Conservation (phyloP, 2,329 filamentous ascomycete species). For the Monascus ruber region DNA sequence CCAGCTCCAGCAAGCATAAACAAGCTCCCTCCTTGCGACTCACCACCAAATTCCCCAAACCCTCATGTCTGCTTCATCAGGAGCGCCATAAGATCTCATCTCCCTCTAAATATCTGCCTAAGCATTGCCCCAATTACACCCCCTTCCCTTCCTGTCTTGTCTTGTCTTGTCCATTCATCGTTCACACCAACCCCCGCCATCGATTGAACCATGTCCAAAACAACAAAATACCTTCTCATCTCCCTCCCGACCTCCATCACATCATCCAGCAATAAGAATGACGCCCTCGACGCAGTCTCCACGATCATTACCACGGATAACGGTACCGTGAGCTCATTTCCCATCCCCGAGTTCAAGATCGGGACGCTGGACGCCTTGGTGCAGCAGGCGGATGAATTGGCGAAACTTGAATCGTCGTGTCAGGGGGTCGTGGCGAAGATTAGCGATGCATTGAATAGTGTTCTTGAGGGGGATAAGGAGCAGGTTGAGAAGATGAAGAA, state of each 20-base stretch:
- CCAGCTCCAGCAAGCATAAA: neutral
- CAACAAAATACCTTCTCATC: constrained; percentile 66
- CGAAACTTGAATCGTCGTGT: constrained; percentile 73
- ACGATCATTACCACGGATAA: constrained; percentile 62
- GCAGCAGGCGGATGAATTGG: constrained; percentile 88
- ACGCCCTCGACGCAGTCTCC: constrained; percentile 66
- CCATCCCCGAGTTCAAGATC: constrained; percentile 92
- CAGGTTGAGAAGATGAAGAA: constrained; percentile 79
- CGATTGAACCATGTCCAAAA: constrained; percentile 29
- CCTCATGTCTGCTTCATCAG: too few species aligned
- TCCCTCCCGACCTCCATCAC: constrained; percentile 83
- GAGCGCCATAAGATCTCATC: too few species aligned
- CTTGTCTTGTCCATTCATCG: neutral
- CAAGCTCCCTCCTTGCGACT: neutral
- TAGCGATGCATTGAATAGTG: constrained; percentile 66
- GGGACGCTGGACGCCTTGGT: constrained; percentile 90
- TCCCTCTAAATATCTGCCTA: too few species aligned
- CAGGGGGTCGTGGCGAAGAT: constrained; percentile 79
- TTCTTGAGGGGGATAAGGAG: constrained; percentile 74
- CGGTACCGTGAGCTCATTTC: constrained; percentile 64
- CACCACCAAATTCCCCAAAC: too few species aligned
- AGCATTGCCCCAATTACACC: too few species aligned
- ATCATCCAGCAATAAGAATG: constrained; percentile 65
- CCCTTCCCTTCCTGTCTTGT: neutral
- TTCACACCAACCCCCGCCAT: neutral